Evolutionary conservation across 2,329 filamentous ascomycete genomes (phyloP).

Genomic region (Emmonsiellopsis sp.): DNA sequence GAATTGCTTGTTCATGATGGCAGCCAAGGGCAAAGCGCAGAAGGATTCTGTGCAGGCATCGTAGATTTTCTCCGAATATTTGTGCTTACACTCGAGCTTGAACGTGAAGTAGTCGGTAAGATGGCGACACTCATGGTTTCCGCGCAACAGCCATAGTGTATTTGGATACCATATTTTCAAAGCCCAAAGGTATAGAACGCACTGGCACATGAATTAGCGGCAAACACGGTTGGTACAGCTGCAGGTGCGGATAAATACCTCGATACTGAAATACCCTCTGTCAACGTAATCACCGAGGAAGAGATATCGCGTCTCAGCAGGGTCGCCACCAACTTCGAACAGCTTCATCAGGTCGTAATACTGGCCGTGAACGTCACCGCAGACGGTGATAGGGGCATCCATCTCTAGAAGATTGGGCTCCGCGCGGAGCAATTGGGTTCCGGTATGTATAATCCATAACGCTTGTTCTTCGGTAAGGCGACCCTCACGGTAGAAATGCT

Average conservation of each 20-base stretch:
- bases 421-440: slow-evolving; percentile 74
- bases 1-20: slow-evolving; percentile 99
- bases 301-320: slow-evolving; percentile 89
- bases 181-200: slow-evolving; percentile 93
- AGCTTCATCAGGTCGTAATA: slow-evolving; percentile 99
- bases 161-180: slow-evolving; percentile 99
- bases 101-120: slow-evolving; percentile 99
- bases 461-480: slow-evolving; percentile 96
- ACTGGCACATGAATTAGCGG: slow-evolving; percentile 42
- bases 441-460: slow-evolving; percentile 84
- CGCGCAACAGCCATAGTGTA: slow-evolving; percentile 90
- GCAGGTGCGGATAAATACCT: slow-evolving; percentile 41
- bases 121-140: slow-evolving; percentile 97
- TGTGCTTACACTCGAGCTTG: slow-evolving; percentile 99
- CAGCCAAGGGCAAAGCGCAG: slow-evolving; percentile 84
- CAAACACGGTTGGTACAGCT: background rate
- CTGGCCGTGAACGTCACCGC: slow-evolving; percentile 95
- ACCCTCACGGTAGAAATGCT: slow-evolving; percentile 96
- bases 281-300: slow-evolving; percentile 98
- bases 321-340: slow-evolving; percentile 96
- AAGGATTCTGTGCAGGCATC: slow-evolving; percentile 99
- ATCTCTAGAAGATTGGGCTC: slow-evolving; percentile 98
- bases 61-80: slow-evolving; percentile 93
- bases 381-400: slow-evolving; percentile 98
- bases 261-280: slow-evolving; percentile 96